Evolutionary conservation across 2,329 filamentous ascomycete species (phyloP).

Genomic region (Sporothrix pallida): DNA sequence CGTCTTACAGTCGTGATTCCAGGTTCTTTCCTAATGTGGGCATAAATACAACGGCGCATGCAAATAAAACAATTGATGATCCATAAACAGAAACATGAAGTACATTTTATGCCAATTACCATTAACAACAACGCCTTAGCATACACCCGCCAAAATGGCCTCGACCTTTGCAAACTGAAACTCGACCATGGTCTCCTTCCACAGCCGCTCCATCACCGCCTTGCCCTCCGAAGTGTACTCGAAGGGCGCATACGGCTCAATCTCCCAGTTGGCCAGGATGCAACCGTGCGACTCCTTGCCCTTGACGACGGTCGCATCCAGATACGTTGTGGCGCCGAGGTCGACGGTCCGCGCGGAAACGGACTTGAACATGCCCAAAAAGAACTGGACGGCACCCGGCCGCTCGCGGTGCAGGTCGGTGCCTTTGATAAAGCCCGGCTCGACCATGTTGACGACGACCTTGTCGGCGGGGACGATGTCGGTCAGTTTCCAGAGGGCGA

Average conservation of each 20-base stretch:
- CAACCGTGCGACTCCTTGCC: conserved; percentile 32
- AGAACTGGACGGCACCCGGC: not conserved
- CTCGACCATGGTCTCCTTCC: conserved; percentile 32
- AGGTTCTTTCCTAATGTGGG: no score
- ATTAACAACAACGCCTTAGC: no score
- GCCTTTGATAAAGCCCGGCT: conserved; percentile 53
- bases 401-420: conserved; percentile 44
- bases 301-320: conserved; percentile 29
- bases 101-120: no score
- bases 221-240: conserved; percentile 30
- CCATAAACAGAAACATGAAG: no score
- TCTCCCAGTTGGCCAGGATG: conserved; percentile 31
- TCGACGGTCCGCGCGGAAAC: conserved; percentile 9
- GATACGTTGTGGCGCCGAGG: conserved; percentile 25
- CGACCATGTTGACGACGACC: conserved; percentile 54
- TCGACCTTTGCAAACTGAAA: conserved; percentile 19
- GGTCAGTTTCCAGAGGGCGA: conserved; percentile 47
- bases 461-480: conserved; percentile 49
- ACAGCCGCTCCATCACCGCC: conserved; percentile 28
- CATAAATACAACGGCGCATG: no score
- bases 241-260: conserved; percentile 27
- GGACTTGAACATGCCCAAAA: conserved; percentile 14
- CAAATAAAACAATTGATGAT: no score
- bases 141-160: not conserved
- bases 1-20: no score